Conservation (phyloP, 2,329 filamentous ascomycete genomes). For the Coleophoma crateriformis region DNA sequence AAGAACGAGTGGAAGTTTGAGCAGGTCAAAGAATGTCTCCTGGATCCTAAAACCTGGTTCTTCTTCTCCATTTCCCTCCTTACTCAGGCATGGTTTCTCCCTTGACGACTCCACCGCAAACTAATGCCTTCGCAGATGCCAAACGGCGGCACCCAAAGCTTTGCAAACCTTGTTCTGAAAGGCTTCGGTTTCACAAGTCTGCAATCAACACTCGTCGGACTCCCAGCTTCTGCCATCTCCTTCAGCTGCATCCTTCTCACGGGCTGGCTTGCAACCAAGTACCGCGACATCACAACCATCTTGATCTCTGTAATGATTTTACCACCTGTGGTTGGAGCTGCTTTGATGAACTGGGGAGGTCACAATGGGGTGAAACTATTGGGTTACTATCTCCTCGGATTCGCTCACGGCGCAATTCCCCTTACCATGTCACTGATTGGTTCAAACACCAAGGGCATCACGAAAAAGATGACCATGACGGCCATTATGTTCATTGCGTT, state of each 20-base stretch:
- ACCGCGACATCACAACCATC: constrained; percentile 14
- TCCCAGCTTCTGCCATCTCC: constrained; percentile 15
- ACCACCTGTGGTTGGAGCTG: constrained; percentile 18
- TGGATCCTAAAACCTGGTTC: constrained; percentile 56
- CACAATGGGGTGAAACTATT: constrained; percentile 18
- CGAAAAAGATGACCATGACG: constrained; percentile 26
- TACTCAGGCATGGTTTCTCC: constrained; percentile 29
- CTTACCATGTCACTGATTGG: constrained; percentile 24
- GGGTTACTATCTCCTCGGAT: constrained; percentile 25
- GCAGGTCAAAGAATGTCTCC: constrained; percentile 44
- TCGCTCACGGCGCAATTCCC: constrained; percentile 22
- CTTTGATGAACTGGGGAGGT: constrained; percentile 17
- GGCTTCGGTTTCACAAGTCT: constrained; percentile 29
- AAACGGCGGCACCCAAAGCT: constrained; percentile 56
- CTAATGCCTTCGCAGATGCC: constrained; percentile 36
- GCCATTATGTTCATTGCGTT: constrained; percentile 19
- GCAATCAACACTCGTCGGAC: constrained; percentile 22
- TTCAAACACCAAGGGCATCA: constrained; percentile 23
- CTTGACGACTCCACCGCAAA: background rate
- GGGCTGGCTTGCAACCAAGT: constrained; percentile 29
- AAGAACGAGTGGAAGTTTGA: constrained; percentile 40
- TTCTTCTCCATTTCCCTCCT: constrained; percentile 46
- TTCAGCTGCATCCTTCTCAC: constrained; percentile 14
- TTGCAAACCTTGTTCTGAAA: constrained; percentile 41
- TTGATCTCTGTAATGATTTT: constrained; percentile 15